Base-by-base conservation (phyloP, 257 asterid genomes). In the Nicotiana undulata region DNA sequence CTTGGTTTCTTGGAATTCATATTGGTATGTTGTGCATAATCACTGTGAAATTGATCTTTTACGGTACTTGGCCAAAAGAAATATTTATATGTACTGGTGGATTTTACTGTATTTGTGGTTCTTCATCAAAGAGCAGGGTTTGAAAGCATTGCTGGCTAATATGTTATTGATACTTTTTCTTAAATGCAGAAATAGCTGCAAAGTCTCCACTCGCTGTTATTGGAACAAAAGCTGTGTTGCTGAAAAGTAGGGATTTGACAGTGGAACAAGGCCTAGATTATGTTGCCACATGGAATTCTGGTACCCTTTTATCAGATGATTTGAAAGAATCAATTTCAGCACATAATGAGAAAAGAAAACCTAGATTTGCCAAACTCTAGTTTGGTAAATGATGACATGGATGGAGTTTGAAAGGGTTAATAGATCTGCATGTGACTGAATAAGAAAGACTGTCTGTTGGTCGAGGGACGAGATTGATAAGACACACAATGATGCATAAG, bases 241-340 rank as follows among this genome's bases (percentile, higher is more conserved):
- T 95, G 82, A 86, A 70, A 72, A 83, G 93, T 84, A 89, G 97
- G 84, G 97, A 91, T 63, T 5, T 90, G 83, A 89, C 90, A 4
- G 1, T 92, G 90, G 92, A 92, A 28, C 97, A 93, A 87, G 97
- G 90, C n/a, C 81, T 95, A 72, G 98, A 95, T 78, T 93, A 95
- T 81, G 93, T 95, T 22, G 97, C 98, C 11, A 90, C 97, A 5
- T 92, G 93, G 97, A 95, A 95, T 82, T 87, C 98, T 31, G 97
- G 90, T 12, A 84, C 81, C 34, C 86, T 95, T 51, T 13, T 86
- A 49, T 90, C 99, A 0, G 84, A 86, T 78, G 99, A 95, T 83
- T 67, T 92, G 31, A 88, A 82, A 60, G 94, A 92, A 88, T 92
- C 96, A 16, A 9, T 89, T 49, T 85, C 91, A 31, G 97, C 99